Evolutionary conservation across 495 filamentous ascomycete genomes (phyloP).

Genomic region (Neurospora africana): DNA sequence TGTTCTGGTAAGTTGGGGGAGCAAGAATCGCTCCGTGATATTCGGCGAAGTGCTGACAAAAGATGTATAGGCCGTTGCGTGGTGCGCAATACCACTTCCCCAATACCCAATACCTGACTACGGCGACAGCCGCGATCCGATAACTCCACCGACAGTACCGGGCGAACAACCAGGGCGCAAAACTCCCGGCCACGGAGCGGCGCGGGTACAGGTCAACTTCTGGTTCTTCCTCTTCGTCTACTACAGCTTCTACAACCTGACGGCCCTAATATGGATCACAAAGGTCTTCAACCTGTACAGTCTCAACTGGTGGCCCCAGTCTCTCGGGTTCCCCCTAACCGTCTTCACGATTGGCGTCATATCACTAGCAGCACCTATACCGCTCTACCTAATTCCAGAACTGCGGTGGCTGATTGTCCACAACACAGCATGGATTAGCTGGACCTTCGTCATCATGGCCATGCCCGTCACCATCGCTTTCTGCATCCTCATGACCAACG

Average conservation of each 20-base stretch:
- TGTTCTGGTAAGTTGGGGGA: constrained; percentile 36
- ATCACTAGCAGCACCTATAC: constrained; percentile 43
- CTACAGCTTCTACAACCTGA: constrained; percentile 55
- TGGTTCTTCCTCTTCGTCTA: constrained; percentile 59
- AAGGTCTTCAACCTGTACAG: constrained; percentile 60
- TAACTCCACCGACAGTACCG: constrained; percentile 15
- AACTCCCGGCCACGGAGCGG: constrained; percentile 48
- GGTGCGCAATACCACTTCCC: constrained; percentile 55
- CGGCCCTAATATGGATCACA: constrained; percentile 55
- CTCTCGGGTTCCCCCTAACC: constrained; percentile 47
- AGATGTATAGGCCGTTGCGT: constrained; percentile 40
- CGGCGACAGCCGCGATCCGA: constrained; percentile 15
- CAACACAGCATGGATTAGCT: constrained; percentile 53
- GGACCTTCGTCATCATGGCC: constrained; percentile 56
- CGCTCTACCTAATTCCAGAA: constrained; percentile 44
- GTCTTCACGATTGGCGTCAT: constrained; percentile 44
- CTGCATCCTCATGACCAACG: constrained; percentile 46
- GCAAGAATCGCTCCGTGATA: background rate
- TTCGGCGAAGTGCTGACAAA: background rate
- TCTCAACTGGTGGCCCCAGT: constrained; percentile 53
- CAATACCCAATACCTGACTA: constrained; percentile 40
- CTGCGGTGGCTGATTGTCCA: constrained; percentile 38
- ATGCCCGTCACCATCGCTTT: constrained; percentile 51
- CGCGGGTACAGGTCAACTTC: constrained; percentile 51
- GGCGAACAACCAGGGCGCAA: constrained; percentile 20